phyloP scores from a whole-genome alignment of 2,329 filamentous ascomycete genomes.

The Plectosphaerella plurivora region DNA sequence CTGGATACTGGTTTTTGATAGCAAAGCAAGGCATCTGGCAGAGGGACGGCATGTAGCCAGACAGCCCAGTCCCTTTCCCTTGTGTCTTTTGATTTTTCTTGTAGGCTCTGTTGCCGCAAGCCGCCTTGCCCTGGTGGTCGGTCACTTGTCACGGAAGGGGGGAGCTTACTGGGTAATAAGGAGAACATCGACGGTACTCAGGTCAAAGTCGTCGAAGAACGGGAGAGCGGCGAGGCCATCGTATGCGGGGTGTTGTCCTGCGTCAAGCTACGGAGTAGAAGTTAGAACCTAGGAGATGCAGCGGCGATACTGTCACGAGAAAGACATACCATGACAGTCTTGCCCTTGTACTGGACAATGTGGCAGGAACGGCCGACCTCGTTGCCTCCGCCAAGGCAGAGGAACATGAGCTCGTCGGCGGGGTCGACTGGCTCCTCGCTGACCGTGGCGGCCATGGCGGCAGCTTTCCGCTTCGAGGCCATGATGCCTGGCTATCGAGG shows the following conservation, averaged over 20 bases:
- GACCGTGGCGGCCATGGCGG: constrained; percentile 58
- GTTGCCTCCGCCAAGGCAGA: constrained; percentile 91
- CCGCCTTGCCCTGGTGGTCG: constrained; percentile 18
- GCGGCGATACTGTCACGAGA: not conserved
- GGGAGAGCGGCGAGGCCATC: constrained; percentile 90
- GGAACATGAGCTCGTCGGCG: constrained; percentile 88
- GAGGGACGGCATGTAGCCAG: constrained; percentile 5
- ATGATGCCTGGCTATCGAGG: constrained; percentile 39
- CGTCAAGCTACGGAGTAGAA: constrained; percentile 66
- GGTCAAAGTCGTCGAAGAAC: constrained; percentile 97
- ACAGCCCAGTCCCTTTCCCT: constrained; percentile 4
- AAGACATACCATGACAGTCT: constrained; percentile 89
- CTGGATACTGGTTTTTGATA: constrained; percentile 12
- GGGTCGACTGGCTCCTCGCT: constrained; percentile 84
- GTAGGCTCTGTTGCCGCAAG: constrained; percentile 7
- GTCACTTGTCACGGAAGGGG: constrained; percentile 10
- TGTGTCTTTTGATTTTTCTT: constrained; percentile 3
- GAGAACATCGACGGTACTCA: constrained; percentile 94
- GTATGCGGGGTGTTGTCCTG: constrained; percentile 93
- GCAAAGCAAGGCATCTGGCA: constrained; percentile 9
- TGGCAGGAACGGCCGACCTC: constrained; percentile 97
- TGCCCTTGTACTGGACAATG: constrained; percentile 98
- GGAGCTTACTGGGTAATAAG: constrained; percentile 96
- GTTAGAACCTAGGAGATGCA: constrained; percentile 3
- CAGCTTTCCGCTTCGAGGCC: constrained; percentile 90